A percentile compares a stretch with the other conserved stretches of the same genome.
Evolutionary conservation across 306 rosid genomes (phyloP).

Genomic region (Lathyrus oleraceus): DNA sequence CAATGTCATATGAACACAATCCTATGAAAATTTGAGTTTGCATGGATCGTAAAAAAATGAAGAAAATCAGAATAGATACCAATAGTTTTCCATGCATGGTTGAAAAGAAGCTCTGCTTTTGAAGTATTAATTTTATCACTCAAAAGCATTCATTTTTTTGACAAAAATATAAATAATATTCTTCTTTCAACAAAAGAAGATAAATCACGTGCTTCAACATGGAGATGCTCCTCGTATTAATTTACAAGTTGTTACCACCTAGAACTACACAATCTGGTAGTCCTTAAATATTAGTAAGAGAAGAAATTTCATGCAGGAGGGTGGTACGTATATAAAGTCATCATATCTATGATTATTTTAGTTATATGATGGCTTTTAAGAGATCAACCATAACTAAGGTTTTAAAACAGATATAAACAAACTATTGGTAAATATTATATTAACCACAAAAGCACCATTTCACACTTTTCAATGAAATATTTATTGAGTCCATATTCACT

Average conservation of each 20-base stretch:
- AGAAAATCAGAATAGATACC: slow-evolving; percentile 35
- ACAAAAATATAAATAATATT: background rate
- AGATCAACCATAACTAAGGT: background rate
- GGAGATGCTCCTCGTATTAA: background rate
- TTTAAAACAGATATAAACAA: background rate
- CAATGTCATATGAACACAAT: slow-evolving; percentile 29
- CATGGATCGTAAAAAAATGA: slow-evolving; percentile 35
- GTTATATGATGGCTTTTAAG: background rate
- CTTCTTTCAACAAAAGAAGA: slow-evolving; percentile 33
- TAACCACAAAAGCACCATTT: background rate
- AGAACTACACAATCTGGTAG: background rate
- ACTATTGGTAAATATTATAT: background rate
- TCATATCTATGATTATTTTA: background rate
- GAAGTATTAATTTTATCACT: slow-evolving; percentile 32
- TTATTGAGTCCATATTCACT: too few relatives aligned
- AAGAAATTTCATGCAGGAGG: slow-evolving; percentile 1
- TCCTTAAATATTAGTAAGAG: background rate
- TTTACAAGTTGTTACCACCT: background rate
- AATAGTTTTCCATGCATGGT: slow-evolving; percentile 41
- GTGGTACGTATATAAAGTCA: slow-evolving; percentile 1
- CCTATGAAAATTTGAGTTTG: slow-evolving; percentile 17
- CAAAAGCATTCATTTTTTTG: slow-evolving; percentile 32
- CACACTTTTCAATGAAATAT: background rate
- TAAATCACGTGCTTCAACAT: slow-evolving; percentile 39
- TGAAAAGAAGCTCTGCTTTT: slow-evolving; percentile 43